Base-by-base conservation (phyloP, 2,329 filamentous ascomycete genomes). In the Thermoascus crustaceus region DNA sequence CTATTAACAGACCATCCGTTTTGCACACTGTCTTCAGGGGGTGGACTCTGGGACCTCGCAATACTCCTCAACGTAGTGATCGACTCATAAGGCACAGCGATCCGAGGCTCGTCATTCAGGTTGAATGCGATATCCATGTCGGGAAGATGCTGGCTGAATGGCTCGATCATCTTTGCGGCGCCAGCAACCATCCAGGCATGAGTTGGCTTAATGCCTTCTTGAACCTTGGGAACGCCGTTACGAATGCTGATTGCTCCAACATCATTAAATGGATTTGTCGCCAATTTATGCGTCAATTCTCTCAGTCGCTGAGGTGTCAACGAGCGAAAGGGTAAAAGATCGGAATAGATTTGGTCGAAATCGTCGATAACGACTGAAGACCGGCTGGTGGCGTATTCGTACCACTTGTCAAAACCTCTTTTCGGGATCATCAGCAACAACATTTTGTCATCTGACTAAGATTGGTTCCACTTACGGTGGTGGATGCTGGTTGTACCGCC, bases 41-140 rank as follows among this genome's bases (percentile, higher is more conserved):
- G 42, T 17, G 38, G 29, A 27, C 18, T 22, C 9, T 48, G 43
- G 18, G 45, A 36, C n/a, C 37, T 45, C 11, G 52, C 58, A 25
- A 48, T 40, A 6, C 52, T 42, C 10, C 52, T 60, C 39, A 71
- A 52, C 2, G 40, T 40, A 20, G 64, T 49, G 10, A 69, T 49
- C 3, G 57, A 55, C 24, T 63, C 58, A 53, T 64, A 71, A 0
- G 73, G 73, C 2, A 77, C 66, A 18, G 70, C 69, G 7, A 78
- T 68, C 7, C 75, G 67, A 30, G 67, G 67, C 46, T 78, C 73
- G 42, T 78, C 73, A 40, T 78, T 75, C n/a, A 78, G 49, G 41
- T 79, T 79, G 56, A 79, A 71, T 1, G 71, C 73, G 23, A 80
- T 52, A 46, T 78, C 75, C 75, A 80, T 79, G 40, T 79, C 75